phyloP scores from a whole-genome alignment of 148 eudicot genomes.

The Vaccinium macrocarpon region DNA sequence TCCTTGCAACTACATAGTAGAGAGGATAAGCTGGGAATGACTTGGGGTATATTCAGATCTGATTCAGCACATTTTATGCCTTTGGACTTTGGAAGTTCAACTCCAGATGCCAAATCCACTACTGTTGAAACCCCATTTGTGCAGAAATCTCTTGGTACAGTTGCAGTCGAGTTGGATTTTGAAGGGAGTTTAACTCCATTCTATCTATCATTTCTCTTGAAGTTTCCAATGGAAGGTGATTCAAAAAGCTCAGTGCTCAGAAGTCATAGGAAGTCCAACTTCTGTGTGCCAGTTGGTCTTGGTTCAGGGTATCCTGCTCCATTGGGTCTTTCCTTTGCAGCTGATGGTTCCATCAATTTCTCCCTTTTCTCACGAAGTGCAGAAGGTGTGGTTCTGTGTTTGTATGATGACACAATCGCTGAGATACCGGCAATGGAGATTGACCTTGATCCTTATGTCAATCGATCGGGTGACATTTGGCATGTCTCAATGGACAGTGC shows the following conservation, averaged over 20 bases:
- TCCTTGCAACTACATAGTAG: constrained; percentile 30
- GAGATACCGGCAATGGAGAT: constrained; percentile 76
- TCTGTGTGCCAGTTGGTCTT: constrained; percentile 83
- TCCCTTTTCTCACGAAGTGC: constrained; percentile 70
- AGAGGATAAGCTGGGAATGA: constrained; percentile 46
- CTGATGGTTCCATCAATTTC: constrained; percentile 71
- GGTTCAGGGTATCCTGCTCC: constrained; percentile 76
- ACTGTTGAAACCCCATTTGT: constrained; percentile 49
- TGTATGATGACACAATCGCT: constrained; percentile 47
- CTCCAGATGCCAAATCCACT: constrained; percentile 23
- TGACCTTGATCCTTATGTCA: constrained; percentile 87
- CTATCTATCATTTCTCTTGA: constrained; percentile 70
- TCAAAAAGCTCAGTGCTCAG: constrained; percentile 35
- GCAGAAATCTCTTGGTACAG: constrained; percentile 36
- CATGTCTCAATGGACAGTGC: constrained; percentile 58
- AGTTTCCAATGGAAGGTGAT: constrained; percentile 27
- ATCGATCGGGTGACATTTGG: constrained; percentile 90
- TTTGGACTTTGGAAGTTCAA: constrained; percentile 37
- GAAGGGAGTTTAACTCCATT: constrained; percentile 67
- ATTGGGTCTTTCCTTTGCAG: constrained; percentile 57
- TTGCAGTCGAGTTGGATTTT: constrained; percentile 60
- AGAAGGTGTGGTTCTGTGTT: constrained; percentile 62
- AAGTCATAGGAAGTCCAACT: constrained; percentile 57
- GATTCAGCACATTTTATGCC: constrained; percentile 71
- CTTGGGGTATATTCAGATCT: constrained; percentile 81